Evolutionary conservation across 73 alveolate species (phyloP).

Genomic region (Paramecium bursaria): DNA sequence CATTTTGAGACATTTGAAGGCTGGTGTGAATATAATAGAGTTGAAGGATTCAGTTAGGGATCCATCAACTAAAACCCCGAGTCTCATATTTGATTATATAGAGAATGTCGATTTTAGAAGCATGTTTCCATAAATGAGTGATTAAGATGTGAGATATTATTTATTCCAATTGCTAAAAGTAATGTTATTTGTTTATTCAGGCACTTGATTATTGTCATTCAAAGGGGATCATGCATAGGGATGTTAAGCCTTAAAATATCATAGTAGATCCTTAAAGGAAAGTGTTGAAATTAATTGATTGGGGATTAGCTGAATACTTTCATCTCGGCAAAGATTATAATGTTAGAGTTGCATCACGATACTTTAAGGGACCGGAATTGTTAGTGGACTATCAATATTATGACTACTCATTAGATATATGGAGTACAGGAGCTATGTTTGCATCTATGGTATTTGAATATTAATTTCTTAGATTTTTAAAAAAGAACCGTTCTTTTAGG

Average conservation of each 20-base stretch:
- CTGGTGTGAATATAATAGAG: slow-evolving; percentile 86
- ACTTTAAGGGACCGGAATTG: slow-evolving; percentile 97
- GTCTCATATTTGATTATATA: slow-evolving; percentile 79
- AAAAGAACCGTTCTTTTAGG: slow-evolving; percentile 98
- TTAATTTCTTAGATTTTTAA: slow-evolving; percentile 84
- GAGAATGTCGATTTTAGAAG: slow-evolving; percentile 80
- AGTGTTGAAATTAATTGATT: slow-evolving; percentile 92
- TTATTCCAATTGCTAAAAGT: slow-evolving; percentile 77
- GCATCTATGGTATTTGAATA: slow-evolving; percentile 84
- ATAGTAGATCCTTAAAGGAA: slow-evolving; percentile 93
- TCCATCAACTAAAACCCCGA: slow-evolving; percentile 84
- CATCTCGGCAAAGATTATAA: slow-evolving; percentile 94
- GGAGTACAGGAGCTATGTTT: slow-evolving; percentile 94
- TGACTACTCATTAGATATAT: slow-evolving; percentile 91
- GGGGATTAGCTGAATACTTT: slow-evolving; percentile 99
- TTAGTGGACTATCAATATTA: slow-evolving; percentile 86
- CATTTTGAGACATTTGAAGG: slow-evolving; percentile 79
- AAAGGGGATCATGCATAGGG: slow-evolving; percentile 98
- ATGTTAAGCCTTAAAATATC: slow-evolving; percentile 97
- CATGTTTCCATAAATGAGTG: slow-evolving; percentile 81
- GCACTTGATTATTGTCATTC: slow-evolving; percentile 97
- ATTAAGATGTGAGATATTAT: slow-evolving; percentile 80
- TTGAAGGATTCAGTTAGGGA: slow-evolving; percentile 85
- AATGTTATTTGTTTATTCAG: slow-evolving; percentile 57
- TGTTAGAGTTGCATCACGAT: slow-evolving; percentile 96